A percentile compares a stretch with the other conserved stretches of the same genome.
These are phyloP conservation scores for Arthroderma sp. DNA, from an alignment of 2,329 filamentous ascomycete species.

Conservation along the genomic window DNA sequence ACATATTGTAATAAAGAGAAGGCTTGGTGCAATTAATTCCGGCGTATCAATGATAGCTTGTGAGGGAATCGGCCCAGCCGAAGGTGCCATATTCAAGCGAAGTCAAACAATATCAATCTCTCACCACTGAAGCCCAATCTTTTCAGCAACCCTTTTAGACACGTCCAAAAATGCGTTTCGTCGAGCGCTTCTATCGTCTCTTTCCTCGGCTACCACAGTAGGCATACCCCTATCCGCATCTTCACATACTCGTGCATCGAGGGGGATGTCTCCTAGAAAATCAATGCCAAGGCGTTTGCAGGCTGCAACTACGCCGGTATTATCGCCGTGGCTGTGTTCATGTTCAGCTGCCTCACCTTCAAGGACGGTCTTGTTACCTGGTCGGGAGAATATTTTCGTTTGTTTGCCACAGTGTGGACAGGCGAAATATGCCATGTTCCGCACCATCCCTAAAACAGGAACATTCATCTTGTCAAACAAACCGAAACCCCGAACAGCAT, in stretches of 20 bases:
- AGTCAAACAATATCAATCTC: conserved; percentile 7
- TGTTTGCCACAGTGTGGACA: conserved; percentile 67
- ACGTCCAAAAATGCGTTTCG: conserved; percentile 61
- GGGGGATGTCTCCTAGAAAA: conserved; percentile 78
- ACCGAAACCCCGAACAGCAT: conserved; percentile 80
- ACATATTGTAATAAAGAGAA: no score
- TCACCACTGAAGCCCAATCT: conserved; percentile 34
- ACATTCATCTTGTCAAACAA: conserved; percentile 83
- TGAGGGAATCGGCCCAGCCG: no score
- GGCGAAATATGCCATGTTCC: conserved; percentile 79
- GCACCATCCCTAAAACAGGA: conserved; percentile 68
- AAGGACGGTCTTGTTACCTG: conserved; percentile 15
- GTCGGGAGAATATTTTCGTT: conserved; percentile 59
- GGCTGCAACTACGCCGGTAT: conserved; percentile 52
- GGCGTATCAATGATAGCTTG: no score
- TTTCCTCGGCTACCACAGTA: conserved; percentile 76
- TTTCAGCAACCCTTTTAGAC: conserved; percentile 43
- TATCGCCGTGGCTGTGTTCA: conserved; percentile 26
- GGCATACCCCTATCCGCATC: conserved; percentile 80
- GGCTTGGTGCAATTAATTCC: no score
- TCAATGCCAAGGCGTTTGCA: conserved; percentile 62
- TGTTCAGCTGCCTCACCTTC: conserved; percentile 10
- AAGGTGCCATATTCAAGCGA: neutral
- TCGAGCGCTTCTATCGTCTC: conserved; percentile 47
- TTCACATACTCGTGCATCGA: conserved; percentile 75